Evolutionary conservation across 1,139 yeast genomes (phyloP).

Genomic region (Saccharomycopsis crataegensis): DNA sequence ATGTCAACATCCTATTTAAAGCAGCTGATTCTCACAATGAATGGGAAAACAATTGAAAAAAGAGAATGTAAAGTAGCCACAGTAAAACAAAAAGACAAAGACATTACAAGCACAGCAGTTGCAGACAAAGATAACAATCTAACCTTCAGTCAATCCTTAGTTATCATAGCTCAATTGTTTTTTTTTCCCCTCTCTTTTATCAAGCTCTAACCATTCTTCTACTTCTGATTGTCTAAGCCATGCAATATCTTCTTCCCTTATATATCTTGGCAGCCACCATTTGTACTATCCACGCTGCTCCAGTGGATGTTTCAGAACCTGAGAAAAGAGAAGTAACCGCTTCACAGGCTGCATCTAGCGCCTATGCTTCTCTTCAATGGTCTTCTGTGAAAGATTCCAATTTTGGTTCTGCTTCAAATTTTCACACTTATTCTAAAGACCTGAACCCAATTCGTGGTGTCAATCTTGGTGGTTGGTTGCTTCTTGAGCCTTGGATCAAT

Average conservation of each 20-base stretch:
- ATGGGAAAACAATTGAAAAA: too few species aligned
- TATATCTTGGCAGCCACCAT: not conserved
- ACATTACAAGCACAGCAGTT: too few species aligned
- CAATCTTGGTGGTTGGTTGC: slow-evolving; percentile 90
- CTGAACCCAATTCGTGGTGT: slow-evolving; percentile 54
- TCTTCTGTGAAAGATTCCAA: not conserved
- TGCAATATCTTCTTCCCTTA: not conserved
- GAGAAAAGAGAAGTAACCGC: not conserved
- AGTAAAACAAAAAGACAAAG: too few species aligned
- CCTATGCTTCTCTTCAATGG: not conserved
- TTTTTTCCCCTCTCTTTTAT: not conserved
- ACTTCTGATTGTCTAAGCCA: not conserved
- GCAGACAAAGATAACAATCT: not conserved
- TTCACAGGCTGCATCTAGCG: not conserved
- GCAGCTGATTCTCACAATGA: too few species aligned
- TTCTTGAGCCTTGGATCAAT: slow-evolving; percentile 78
- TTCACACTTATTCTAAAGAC: slow-evolving; percentile 1
- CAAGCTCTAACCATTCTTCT: not conserved
- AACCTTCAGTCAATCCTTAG: not conserved
- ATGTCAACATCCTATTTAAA: too few species aligned
- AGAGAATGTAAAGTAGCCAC: too few species aligned
- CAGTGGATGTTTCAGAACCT: not conserved
- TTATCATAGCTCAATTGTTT: not conserved
- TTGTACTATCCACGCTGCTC: not conserved
- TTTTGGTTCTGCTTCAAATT: not conserved